A percentile compares a stretch with the other conserved stretches of the same genome.
phyloP scores from a whole-genome alignment of 2,329 filamentous ascomycete genomes.

The Phyllosticta citriasiana region DNA sequence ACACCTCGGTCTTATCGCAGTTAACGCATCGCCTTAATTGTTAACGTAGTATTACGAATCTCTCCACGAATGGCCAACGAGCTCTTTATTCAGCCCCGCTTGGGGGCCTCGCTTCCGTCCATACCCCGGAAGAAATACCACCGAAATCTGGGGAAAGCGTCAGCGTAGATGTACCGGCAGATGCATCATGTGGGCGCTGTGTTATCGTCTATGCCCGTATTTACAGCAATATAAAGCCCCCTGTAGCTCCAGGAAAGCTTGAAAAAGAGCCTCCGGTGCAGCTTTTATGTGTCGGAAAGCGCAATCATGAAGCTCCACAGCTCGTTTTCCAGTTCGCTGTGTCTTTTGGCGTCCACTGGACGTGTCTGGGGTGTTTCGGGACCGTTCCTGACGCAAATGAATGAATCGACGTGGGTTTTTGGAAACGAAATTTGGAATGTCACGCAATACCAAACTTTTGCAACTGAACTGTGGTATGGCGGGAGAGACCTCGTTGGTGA shows the following conservation, averaged over 20 bases:
- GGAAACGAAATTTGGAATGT: slow-evolving; percentile 35
- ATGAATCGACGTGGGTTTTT: slow-evolving; percentile 27
- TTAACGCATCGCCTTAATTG: background rate
- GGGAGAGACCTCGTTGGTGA: slow-evolving; percentile 32
- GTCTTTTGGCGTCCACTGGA: background rate
- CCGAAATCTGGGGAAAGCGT: background rate
- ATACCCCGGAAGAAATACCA: background rate
- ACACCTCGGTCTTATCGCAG: background rate
- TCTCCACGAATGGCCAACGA: background rate
- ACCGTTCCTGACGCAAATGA: slow-evolving; percentile 24
- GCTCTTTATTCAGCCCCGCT: background rate
- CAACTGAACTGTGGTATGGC: slow-evolving; percentile 33
- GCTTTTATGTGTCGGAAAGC: background rate
- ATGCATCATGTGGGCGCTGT: background rate
- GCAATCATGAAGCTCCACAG: background rate
- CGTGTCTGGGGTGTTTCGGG: background rate
- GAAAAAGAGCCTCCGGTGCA: background rate
- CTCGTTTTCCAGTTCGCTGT: background rate
- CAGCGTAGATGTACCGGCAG: background rate
- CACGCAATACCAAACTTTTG: slow-evolving; percentile 29
- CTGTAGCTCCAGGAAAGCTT: background rate
- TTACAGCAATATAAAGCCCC: background rate
- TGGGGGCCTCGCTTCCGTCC: background rate
- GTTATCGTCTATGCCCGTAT: background rate
- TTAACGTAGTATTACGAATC: background rate